Evolutionary conservation across 371 early-diverging fungal species (phyloP).

Genomic region (Parasitella parasitica): DNA sequence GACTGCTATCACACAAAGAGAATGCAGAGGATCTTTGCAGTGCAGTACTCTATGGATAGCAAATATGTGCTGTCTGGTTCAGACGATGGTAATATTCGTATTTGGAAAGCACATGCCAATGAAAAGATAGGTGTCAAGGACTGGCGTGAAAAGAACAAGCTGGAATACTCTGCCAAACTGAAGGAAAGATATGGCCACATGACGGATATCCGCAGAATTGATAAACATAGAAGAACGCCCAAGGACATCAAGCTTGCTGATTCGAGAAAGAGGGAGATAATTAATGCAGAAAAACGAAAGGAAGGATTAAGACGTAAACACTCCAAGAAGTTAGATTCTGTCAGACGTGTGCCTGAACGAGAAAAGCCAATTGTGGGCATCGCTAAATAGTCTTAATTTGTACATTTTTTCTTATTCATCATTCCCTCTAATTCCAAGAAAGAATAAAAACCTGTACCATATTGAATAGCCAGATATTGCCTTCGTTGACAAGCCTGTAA

Average conservation of each 20-base stretch:
- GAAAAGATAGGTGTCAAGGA: constrained; percentile 81
- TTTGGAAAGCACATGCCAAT: constrained; percentile 97
- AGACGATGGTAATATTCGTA: constrained; percentile 97
- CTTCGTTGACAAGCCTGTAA: neutral
- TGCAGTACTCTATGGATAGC: constrained; percentile 92
- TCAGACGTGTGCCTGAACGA: constrained; percentile 70
- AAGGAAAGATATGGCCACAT: constrained; percentile 94
- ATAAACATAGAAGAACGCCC: constrained; percentile 84
- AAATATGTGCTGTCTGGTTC: constrained; percentile 97
- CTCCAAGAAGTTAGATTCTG: constrained; percentile 66
- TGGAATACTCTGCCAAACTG: constrained; percentile 84
- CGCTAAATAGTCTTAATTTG: constrained; percentile 54
- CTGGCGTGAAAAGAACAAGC: constrained; percentile 80
- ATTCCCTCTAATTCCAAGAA: neutral
- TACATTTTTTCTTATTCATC: neutral
- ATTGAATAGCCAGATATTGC: no score
- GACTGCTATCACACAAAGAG: constrained; percentile 99
- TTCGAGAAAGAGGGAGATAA: constrained; percentile 76
- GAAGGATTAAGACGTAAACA: constrained; percentile 83
- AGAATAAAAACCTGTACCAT: neutral
- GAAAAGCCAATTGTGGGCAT: constrained; percentile 79
- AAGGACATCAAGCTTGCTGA: constrained; percentile 79
- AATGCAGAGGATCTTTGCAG: constrained; percentile 93
- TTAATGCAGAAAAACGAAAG: constrained; percentile 77
- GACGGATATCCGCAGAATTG: constrained; percentile 90